Percentiles rank a stretch among this genome's conserved stretches.
Evolutionary conservation across 192 early-diverging fungal genomes (phyloP).

Genomic region (Backusella tarrabulga): DNA sequence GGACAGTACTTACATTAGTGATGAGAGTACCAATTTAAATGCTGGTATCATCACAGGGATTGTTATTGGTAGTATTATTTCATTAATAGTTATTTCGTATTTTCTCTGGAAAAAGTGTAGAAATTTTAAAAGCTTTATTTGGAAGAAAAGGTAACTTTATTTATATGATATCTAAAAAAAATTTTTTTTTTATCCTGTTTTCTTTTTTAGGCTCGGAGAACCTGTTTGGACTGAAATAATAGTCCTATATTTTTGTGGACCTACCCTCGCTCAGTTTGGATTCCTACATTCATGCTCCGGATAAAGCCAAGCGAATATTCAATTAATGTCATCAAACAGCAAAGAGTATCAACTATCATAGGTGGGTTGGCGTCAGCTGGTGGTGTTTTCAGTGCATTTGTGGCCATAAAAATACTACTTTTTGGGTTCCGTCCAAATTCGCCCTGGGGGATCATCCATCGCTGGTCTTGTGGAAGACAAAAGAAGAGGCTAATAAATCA

Average conservation of each 20-base stretch:
- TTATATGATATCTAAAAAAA: too few species aligned
- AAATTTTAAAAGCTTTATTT: too few species aligned
- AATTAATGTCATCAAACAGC: not conserved
- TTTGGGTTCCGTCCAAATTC: constrained; percentile 23
- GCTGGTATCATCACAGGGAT: too few species aligned
- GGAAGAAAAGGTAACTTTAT: too few species aligned
- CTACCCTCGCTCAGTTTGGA: not conserved
- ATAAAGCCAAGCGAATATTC: not conserved
- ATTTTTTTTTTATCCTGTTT: too few species aligned
- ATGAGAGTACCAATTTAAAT: too few species aligned
- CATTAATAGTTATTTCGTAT: too few species aligned
- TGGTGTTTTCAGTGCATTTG: constrained; percentile 10
- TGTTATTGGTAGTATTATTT: too few species aligned
- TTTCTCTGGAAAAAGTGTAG: too few species aligned
- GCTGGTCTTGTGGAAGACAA: constrained; percentile 16
- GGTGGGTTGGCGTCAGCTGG: constrained; percentile 9
- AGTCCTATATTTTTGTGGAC: not conserved
- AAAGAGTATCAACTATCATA: not conserved
- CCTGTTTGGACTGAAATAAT: constrained; percentile 18
- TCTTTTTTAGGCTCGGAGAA: constrained; percentile 4
- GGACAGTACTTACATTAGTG: too few species aligned
- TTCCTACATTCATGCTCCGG: not conserved
- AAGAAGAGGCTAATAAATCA: not conserved
- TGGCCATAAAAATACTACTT: constrained; percentile 8
- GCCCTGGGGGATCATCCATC: constrained; percentile 22